Evolutionary conservation across 2,329 filamentous ascomycete species (phyloP), one percentile per base, ranked within the genome.

Genomic region (Pyricularia grisea): DNA sequence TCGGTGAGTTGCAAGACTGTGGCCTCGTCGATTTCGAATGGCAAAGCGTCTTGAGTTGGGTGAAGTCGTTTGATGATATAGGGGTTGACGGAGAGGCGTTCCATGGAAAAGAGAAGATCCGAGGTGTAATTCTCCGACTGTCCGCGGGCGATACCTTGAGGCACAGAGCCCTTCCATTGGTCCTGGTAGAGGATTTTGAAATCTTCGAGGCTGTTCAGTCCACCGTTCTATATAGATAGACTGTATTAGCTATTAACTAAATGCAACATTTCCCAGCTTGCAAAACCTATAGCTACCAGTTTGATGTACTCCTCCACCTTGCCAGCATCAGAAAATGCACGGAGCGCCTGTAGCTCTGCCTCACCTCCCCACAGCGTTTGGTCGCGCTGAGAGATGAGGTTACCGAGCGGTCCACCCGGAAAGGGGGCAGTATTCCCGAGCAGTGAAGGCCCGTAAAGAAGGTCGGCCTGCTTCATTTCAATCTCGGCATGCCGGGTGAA

Each of bases 61-160:
- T 77, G 61, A 9, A 81, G 74, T 31, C 80, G 76, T 33, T 73
- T 73, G 7, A 83, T 67, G 5, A 74, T 71, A 67, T 79, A 82
- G 0, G 81, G 81, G 68, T 79, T 80, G 50, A 76, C 73, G 2
- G 80, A 81, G 10, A 84, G 73, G 12, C 82, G 76, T 70, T 83
- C 79, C 82, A 84, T 84, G 4, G 80, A 81, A 71, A 84, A 84
- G 31, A 80, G 70, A 1, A 82, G 72, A 71, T 84, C 82, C 67
- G 81, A 76, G 0, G 81, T 83, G 69, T 80, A 82, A 69, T 84
- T 84, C 30, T 78, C 75, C 10, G 80, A 72, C 11, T 80, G 76
- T 14, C 82, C 78, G 33, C 75, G 73, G 61, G 73, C 72, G 2
- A 76, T 72, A 1, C 81, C 80, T 11, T 71, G 72, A 0, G 81